Evolutionary conservation across 176 grass and related monocot genomes (phyloP).

Genomic region (Triticum dicoccoides): DNA sequence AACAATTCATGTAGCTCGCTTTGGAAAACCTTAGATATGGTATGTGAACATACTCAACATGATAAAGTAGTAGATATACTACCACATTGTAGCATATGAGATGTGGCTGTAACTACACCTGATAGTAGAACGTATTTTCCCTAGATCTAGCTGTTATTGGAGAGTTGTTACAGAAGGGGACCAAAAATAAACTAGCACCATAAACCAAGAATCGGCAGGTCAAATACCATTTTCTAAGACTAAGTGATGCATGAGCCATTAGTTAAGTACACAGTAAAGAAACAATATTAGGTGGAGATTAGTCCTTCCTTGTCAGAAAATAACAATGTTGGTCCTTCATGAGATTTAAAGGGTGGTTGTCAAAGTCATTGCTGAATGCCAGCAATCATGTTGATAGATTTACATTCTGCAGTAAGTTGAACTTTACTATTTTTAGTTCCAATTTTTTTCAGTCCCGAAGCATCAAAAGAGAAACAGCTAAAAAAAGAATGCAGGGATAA

Average conservation of each 20-base stretch:
- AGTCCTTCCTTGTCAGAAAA: not conserved
- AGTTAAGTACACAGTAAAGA: not conserved
- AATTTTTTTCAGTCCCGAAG: not conserved
- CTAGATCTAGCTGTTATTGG: not conserved
- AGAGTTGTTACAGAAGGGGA: not conserved
- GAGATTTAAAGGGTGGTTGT: not conserved
- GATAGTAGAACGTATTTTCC: not conserved
- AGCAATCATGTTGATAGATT: not conserved
- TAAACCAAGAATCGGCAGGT: not conserved
- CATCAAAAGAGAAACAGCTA: not conserved
- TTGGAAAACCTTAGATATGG: not conserved
- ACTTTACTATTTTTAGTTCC: not conserved
- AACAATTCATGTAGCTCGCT: not conserved
- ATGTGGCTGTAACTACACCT: not conserved
- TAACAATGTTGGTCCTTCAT: not conserved
- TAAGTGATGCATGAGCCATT: not conserved
- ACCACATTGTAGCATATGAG: not conserved
- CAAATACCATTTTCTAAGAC: not conserved
- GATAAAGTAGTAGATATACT: not conserved
- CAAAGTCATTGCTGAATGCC: not conserved
- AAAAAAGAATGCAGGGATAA: not conserved
- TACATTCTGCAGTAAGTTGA: slow-evolving; percentile 4
- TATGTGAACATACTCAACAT: not conserved
- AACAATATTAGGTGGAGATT: not conserved
- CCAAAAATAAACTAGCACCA: not conserved